Evolutionary conservation across 2,329 filamentous ascomycete genomes (phyloP), one percentile per base, ranked within the genome.

Genomic region (Byssothecium circinans): DNA sequence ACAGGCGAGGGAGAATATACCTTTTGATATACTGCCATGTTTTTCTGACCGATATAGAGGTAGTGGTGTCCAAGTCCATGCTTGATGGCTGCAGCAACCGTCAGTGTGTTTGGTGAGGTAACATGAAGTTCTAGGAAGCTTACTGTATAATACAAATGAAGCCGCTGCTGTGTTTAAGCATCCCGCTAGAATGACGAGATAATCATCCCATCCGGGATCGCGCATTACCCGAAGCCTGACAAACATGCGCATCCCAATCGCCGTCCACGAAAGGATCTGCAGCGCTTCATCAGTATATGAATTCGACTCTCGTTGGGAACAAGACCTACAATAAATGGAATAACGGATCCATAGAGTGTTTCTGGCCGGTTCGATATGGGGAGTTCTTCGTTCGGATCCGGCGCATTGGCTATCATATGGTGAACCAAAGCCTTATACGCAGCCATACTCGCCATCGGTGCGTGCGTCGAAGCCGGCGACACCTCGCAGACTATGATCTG

Each of bases 181-280:
- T 30, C 52, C 54, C 19, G 67, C 57, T 19, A 69, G 12, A 2
- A 65, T 18, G 1, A 72, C 62, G 12, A 69, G 62, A 2, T 58
- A 43, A 46, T 72, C 69, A 44, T 72, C 69, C 61, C 63, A 69
- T n/a, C 69, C 65, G 3, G 65, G 54, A 41, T 69, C 61, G n/a
- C 55, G 60, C 17, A 69, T 50, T 4, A 68, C 35, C 12, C 43
- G 53, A 18, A 67, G 39, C 3, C 66, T 60, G 11, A 65, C 61
- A 51, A 55, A 68, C 1, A 68, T 42, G 36, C 66, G 64, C 25
- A 67, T 50, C 5, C 49, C 6, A 6, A 69, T 61, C 4, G 65
- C 64, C 2, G 59, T 23, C 59, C 62, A 67, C 17, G 61, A 57
- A 11, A 67, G 6, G 14, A 60, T 34, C 65, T 68, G 33, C 20